A percentile compares a stretch with the other conserved stretches of the same genome.
Conservation (phyloP, 2,329 filamentous ascomycete genomes). For the Colletotrichum tanaceti region DNA sequence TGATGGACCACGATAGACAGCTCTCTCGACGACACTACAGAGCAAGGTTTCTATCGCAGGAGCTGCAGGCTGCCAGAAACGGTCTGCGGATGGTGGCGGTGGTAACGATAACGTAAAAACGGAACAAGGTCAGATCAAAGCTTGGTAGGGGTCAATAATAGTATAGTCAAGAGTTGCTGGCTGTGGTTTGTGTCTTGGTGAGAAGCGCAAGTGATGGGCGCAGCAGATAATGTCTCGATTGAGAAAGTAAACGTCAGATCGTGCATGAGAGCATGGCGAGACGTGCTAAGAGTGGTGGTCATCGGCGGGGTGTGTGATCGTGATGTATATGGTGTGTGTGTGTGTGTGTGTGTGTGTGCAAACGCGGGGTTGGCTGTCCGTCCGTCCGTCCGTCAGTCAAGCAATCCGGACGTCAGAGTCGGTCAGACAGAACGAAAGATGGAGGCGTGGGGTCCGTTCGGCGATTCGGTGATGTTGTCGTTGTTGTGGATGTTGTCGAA, state of each 20-base stretch:
- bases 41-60: neutral
- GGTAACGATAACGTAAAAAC: constrained; percentile 30
- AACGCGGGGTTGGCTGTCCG: constrained; percentile 3
- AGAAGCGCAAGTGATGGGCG: constrained; percentile 10
- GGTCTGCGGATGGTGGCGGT: neutral
- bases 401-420: neutral
- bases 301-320: constrained; percentile 6
- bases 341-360: neutral
- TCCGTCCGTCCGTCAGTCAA: no score
- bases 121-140: constrained; percentile 5
- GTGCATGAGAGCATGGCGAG: constrained; percentile 40
- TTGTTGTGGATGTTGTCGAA: no score
- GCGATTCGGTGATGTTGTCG: neutral
- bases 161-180: neutral
- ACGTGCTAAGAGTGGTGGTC: constrained; percentile 24
- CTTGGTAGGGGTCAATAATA: neutral
- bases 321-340: neutral
- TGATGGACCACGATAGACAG: constrained; percentile 12
- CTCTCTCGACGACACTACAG: neutral
- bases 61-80: constrained; percentile 6
- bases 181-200: neutral
- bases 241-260: constrained; percentile 34
- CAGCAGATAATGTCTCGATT: constrained; percentile 36
- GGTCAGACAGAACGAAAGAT: no score
- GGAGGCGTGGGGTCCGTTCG: neutral